Evolutionary conservation across 2,329 filamentous ascomycete genomes (phyloP), one percentile per base, ranked within the genome.

Genomic region (Penicillium crustosum): DNA sequence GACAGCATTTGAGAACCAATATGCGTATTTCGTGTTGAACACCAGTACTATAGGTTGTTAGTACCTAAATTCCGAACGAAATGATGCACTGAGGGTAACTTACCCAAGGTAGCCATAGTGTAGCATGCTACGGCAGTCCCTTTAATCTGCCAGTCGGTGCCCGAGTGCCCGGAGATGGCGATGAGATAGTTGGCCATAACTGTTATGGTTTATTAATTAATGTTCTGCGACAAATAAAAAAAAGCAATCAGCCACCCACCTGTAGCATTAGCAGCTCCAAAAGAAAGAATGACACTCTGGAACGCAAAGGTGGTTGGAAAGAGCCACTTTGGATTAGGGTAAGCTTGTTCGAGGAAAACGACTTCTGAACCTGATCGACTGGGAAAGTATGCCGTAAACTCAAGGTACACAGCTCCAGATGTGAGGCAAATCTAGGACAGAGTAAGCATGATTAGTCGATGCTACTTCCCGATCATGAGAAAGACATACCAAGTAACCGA

Each of bases 321-420:
- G 59, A 89, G 80, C 68, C 84, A 86, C 57, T 78, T 82, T 0
- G 86, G 87, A 0, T 83, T 78, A 2, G 86, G 86, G 59, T 82
- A 89, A 0, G 85, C 83, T 65, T 89, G 86, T 63, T 89, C 86
- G 0, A 89, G 78, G 63, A 88, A 89, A 0, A 87, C 86, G 0
- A 87, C 86, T 64, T 89, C 85, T 0, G 82, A 81, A 0, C 86
- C 86, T 2, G 83, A 87, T 10, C 86, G 82, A 65, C 83, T 88
- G 0, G 86, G 86, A 57, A 89, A 89, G 61, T 86, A 89, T 2
- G 83, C 79, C 0, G 85, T 81, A n/a, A 83, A 82, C 66, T 89
- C 86, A 5, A 88, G 81, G 57, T 88, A 89, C 0, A 86, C 82
- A 0, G 78, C 75, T 13, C 54, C 54, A 13, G 45, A 53, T 4